phyloP scores from a whole-genome alignment of 1,284 basidiomycete species.

The Trichosporon sp. region DNA sequence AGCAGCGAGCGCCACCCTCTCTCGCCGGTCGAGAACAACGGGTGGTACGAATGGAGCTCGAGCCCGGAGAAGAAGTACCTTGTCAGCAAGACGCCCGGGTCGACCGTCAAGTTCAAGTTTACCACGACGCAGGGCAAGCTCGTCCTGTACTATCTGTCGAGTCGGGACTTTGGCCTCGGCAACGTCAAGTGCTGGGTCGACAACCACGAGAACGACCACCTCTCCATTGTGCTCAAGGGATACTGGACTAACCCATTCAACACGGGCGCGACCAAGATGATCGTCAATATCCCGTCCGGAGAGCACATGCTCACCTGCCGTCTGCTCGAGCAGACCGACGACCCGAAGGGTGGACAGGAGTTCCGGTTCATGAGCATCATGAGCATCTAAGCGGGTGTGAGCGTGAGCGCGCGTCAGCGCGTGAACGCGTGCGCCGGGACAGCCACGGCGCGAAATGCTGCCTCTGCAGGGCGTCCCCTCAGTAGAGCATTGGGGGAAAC shows the following conservation, averaged over 20 bases:
- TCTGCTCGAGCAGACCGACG: conserved; percentile 1
- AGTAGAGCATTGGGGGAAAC: too few species aligned
- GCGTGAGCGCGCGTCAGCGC: too few species aligned
- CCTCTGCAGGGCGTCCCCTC: too few species aligned
- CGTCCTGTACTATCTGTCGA: conserved; percentile 32
- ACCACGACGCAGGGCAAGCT: conserved; percentile 25
- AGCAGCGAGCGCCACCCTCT: conserved; percentile 29
- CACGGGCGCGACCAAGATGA: conserved; percentile 4
- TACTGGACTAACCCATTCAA: conserved; percentile 17
- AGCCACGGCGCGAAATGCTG: too few species aligned
- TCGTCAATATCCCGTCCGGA: conserved; percentile 5
- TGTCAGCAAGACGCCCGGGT: conserved; percentile 33
- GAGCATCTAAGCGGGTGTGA: conserved; percentile 14
- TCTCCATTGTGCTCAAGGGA: background rate
- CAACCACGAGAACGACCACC: background rate
- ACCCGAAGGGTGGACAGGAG: conserved; percentile 12
- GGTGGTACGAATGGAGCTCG: conserved; percentile 42
- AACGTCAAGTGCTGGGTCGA: conserved; percentile 14
- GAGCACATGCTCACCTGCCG: conserved; percentile 6
- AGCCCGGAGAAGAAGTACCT: conserved; percentile 39
- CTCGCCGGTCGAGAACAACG: conserved; percentile 23
- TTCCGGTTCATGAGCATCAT: conserved; percentile 15
- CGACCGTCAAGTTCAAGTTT: conserved; percentile 34
- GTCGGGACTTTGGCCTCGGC: conserved; percentile 5
- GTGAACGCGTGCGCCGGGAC: too few species aligned